Base-by-base conservation (phyloP, 805 yeast species). In the Groenewaldozyma salmanticensis region DNA sequence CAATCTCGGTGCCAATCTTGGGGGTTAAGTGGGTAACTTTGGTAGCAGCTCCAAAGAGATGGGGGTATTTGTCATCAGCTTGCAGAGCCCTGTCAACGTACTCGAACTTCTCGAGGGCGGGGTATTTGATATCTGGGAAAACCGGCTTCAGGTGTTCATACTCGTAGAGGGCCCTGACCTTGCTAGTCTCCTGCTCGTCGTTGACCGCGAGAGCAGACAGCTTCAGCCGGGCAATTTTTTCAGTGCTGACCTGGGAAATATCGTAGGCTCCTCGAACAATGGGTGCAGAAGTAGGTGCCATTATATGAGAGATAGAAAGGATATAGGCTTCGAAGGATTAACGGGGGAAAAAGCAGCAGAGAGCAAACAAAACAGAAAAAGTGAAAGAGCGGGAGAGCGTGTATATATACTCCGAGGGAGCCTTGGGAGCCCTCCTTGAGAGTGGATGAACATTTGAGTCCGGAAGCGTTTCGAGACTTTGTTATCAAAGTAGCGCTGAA, bases 1-100 rank as follows among this genome's bases (percentile, higher is more conserved):
- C 60, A 35, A 82, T 62, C 47, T 76, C 84, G 16, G 78, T 65
- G 17, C 92, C 94, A 39, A 83, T 65, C 53, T 74, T 79, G 22
- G 92, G 90, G 1, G 84, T 74, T 31, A 81, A 57, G 47, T 70
- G 71, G 46, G 47, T 55, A 20, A 59, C 52, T 34, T 52, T 43
- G 17, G 47, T 42, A 13, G 56, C 61, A 17, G 50, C 52, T 20
- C 44, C 43, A 49, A 57, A 52, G 17, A 59, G 49, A 18, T 53
- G 49, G 29, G 48, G 36, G 47, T 51, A 57, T 16, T 43, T 37
- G 5, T 58, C 54, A 38, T 59, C 62, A 3, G 61, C 64, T 4
- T 43, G 35, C 13, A 55, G 39, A 1, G 57, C 64, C 16, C 45
- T 49, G 36, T 58, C 62, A 6, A 35, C 33, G 31, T 39, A 42